A percentile compares a stretch with the other conserved stretches of the same genome.
Evolutionary conservation across 1,284 basidiomycete species (phyloP).

Genomic region (Leccinum subfulvum): DNA sequence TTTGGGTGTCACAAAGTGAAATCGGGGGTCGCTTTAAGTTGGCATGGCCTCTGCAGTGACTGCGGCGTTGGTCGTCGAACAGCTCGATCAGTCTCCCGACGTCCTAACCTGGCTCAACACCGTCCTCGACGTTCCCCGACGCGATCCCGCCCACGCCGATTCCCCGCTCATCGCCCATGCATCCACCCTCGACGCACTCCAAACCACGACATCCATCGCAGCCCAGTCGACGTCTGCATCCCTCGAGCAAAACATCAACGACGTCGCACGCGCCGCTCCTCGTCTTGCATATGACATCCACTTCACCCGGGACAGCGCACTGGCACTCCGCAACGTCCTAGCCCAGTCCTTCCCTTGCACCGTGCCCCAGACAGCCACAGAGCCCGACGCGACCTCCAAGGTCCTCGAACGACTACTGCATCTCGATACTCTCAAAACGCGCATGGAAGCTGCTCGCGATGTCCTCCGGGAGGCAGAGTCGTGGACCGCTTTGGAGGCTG

Average conservation of each 20-base stretch:
- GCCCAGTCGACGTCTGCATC: constrained; percentile 83
- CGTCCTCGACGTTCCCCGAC: constrained; percentile 41
- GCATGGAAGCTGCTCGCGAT: constrained; percentile 84
- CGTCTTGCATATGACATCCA: constrained; percentile 90
- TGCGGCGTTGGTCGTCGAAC: constrained; percentile 29
- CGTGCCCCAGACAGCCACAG: constrained; percentile 1
- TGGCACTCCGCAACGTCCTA: constrained; percentile 68
- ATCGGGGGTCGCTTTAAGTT: neutral
- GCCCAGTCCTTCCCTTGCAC: constrained; percentile 46
- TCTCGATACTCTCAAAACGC: constrained; percentile 78
- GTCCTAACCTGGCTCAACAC: constrained; percentile 69
- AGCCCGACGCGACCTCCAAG: constrained; percentile 46
- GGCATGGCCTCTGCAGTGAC: constrained; percentile 28
- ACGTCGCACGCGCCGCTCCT: constrained; percentile 85
- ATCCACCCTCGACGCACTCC: constrained; percentile 35
- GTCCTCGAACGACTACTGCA: constrained; percentile 74
- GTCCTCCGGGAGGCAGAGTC: constrained; percentile 89
- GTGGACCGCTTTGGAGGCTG: constrained; percentile 91
- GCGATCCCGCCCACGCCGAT: constrained; percentile 25
- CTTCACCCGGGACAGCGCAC: constrained; percentile 89
- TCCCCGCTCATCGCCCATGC: constrained; percentile 17
- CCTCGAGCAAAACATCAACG: constrained; percentile 85
- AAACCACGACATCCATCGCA: constrained; percentile 76
- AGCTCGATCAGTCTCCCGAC: constrained; percentile 44
- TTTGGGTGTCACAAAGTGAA: neutral